phyloP scores from a whole-genome alignment of 2,329 filamentous ascomycete genomes.

The Lachnellula cervina region DNA sequence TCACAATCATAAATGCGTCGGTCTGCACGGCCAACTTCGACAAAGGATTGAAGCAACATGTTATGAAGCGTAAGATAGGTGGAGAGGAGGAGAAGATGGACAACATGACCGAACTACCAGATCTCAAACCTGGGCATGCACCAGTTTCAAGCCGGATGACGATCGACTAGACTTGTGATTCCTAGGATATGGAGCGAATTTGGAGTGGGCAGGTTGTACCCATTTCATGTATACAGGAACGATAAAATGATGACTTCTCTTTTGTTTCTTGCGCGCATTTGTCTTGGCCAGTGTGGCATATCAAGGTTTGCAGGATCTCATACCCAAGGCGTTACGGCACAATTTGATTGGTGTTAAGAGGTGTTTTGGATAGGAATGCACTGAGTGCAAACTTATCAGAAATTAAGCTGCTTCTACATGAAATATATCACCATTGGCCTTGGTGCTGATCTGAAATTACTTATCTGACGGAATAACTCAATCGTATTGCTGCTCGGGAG shows the following conservation, averaged over 20 bases:
- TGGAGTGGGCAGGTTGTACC: conserved; percentile 9
- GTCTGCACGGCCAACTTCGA: conserved; percentile 89
- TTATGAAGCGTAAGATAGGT: conserved; percentile 54
- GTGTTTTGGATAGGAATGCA: conserved; percentile 11
- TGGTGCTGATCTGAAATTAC: no score
- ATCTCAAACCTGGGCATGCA: conserved; percentile 31
- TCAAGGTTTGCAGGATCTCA: conserved; percentile 22
- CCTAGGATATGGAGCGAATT: conserved; percentile 16
- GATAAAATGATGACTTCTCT: conserved; percentile 19
- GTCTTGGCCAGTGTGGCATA: conserved; percentile 29
- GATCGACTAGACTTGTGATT: conserved; percentile 38
- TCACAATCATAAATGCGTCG: conserved; percentile 82
- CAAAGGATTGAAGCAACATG: conserved; percentile 81
- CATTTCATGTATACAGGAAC: conserved; percentile 26
- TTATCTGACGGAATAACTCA: no score
- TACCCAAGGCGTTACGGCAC: conserved; percentile 27
- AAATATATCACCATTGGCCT: no score
- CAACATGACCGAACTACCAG: conserved; percentile 43
- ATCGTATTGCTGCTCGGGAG: no score
- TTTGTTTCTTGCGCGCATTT: conserved; percentile 15
- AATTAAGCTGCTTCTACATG: background rate
- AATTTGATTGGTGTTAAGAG: conserved; percentile 22
- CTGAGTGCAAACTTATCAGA: conserved; percentile 11
- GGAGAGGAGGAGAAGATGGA: conserved; percentile 45
- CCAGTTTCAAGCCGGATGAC: conserved; percentile 43